Evolutionary conservation across 2,329 filamentous ascomycete genomes (phyloP).

Genomic region (Fusarium sublunatum): DNA sequence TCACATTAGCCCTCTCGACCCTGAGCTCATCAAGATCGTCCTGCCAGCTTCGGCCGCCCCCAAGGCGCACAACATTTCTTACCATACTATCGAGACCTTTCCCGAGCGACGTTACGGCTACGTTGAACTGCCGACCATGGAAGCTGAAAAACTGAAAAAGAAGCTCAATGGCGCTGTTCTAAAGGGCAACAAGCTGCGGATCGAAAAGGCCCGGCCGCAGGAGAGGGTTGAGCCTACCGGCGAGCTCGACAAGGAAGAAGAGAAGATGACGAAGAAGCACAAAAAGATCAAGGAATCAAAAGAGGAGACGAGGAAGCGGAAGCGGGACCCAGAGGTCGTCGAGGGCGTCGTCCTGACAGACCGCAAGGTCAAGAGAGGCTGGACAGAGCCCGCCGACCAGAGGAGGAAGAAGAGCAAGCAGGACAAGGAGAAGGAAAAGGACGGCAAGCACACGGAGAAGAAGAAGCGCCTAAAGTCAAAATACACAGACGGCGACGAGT

Average conservation of each 20-base stretch:
- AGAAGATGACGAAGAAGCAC: conserved; percentile 49
- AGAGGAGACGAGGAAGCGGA: conserved; percentile 60
- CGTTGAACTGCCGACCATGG: conserved; percentile 81
- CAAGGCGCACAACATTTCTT: conserved; percentile 85
- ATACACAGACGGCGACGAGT: conserved; percentile 83
- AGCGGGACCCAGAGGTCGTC: conserved; percentile 63
- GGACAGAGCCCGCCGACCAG: conserved; percentile 76
- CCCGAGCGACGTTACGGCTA: conserved; percentile 93
- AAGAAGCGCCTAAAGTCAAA: conserved; percentile 75
- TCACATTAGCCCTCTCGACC: conserved; percentile 88
- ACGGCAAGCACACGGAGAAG: conserved; percentile 66
- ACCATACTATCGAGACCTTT: conserved; percentile 85
- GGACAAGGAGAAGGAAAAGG: conserved; percentile 57
- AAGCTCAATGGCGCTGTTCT: conserved; percentile 89
- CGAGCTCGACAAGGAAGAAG: conserved; percentile 48
- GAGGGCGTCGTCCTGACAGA: conserved; percentile 77
- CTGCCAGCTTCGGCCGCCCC: conserved; percentile 73
- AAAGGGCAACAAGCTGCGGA: conserved; percentile 84
- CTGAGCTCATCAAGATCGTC: conserved; percentile 77
- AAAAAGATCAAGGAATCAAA: conserved; percentile 52
- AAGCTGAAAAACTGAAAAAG: conserved; percentile 90
- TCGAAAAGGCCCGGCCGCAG: conserved; percentile 81
- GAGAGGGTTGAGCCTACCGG: conserved; percentile 51
- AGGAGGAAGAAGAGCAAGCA: conserved; percentile 62
- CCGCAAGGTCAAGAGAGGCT: conserved; percentile 87